These are phyloP conservation scores for Lepidium africanum DNA, from an alignment of 345 rosid species.

Conservation along the genomic window DNA sequence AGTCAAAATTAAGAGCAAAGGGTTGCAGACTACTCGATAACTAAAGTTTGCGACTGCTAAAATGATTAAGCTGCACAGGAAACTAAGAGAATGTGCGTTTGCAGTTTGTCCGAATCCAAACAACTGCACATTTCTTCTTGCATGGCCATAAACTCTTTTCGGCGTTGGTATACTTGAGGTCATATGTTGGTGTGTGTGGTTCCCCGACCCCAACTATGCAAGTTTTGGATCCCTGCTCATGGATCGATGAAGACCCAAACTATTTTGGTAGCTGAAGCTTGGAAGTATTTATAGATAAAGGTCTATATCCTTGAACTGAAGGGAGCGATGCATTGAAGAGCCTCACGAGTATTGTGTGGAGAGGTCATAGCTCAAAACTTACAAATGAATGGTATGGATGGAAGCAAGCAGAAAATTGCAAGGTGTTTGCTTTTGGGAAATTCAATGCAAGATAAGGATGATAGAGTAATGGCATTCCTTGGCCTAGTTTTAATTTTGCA, in stretches of 20 bases:
- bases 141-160: neutral
- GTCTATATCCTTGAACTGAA: neutral
- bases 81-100: neutral
- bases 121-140: neutral
- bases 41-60: neutral
- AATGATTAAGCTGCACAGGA: neutral
- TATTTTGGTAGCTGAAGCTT: neutral
- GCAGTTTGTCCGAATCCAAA: neutral
- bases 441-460: neutral
- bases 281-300: neutral
- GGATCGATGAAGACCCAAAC: neutral
- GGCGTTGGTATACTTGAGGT: neutral
- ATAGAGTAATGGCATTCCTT: neutral
- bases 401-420: neutral
- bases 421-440: neutral
- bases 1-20: conserved; percentile 70
- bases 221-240: neutral
- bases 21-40: conserved; percentile 45
- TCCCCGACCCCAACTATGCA: neutral
- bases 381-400: neutral
- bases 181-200: neutral
- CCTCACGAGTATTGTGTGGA: neutral
- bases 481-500: neutral
- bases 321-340: neutral
- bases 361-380: neutral